Conservation (phyloP, 2,329 filamentous ascomycete species). For the Chaetothyriales sp. region DNA sequence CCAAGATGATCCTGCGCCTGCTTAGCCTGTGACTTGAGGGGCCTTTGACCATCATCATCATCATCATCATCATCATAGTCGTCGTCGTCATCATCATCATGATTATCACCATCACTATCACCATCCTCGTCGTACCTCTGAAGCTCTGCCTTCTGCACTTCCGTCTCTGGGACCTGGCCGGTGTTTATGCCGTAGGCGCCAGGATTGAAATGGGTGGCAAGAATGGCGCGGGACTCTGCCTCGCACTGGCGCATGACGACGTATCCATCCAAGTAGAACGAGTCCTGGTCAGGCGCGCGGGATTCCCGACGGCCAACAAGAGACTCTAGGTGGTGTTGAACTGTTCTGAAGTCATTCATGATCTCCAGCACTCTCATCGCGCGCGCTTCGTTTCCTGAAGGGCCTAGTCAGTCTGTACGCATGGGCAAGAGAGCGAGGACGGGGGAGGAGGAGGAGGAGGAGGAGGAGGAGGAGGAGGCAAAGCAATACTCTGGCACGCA, state of each 20-base stretch:
- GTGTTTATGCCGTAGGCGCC: conserved; percentile 24
- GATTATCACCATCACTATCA: too few relatives aligned
- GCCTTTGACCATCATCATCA: not conserved
- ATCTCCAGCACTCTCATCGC: conserved; percentile 50
- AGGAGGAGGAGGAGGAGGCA: conserved; percentile 1
- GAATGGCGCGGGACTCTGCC: conserved; percentile 40
- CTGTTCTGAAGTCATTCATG: conserved; percentile 50
- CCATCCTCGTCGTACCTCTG: conserved; percentile 44
- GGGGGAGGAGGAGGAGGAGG: too few relatives aligned
- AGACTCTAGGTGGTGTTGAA: conserved; percentile 42
- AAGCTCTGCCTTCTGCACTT: conserved; percentile 44
- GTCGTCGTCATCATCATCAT: conserved; percentile 1
- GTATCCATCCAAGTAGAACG: conserved; percentile 45
- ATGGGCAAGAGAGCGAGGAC: not conserved
- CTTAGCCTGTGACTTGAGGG: not conserved
- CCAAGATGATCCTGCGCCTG: conserved; percentile 41
- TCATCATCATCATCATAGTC: not conserved
- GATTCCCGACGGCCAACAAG: conserved; percentile 34
- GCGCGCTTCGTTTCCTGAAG: conserved; percentile 48
- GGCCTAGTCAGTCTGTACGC: conserved; percentile 4
- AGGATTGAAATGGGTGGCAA: conserved; percentile 39
- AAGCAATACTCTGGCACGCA: conserved; percentile 10
- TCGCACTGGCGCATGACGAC: conserved; percentile 43
- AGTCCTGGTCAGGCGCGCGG: conserved; percentile 38
- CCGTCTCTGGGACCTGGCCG: conserved; percentile 29